These are phyloP conservation scores for Aspergillus felis DNA, from an alignment of 2,329 filamentous ascomycete species.

Conservation along the genomic window DNA sequence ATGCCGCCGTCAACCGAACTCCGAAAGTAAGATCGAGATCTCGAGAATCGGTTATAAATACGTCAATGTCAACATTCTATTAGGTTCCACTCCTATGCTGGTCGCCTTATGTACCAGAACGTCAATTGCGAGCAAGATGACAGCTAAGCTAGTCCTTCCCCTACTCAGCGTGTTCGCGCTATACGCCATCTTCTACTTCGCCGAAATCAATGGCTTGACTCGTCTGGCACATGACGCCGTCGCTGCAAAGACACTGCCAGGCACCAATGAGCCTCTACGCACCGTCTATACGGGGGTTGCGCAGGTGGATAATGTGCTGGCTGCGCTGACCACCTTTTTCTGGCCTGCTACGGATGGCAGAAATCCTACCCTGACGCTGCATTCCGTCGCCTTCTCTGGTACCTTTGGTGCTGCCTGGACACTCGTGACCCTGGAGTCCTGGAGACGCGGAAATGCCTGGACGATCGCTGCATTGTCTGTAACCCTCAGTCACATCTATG, in stretches of 20 bases:
- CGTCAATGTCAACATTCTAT: background rate
- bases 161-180: slow-evolving; percentile 28
- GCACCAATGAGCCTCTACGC: slow-evolving; percentile 24
- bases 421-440: slow-evolving; percentile 43
- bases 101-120: background rate
- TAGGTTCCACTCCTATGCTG: background rate
- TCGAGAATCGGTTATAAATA: background rate
- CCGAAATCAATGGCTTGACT: slow-evolving; percentile 28
- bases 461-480: slow-evolving; percentile 42
- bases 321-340: slow-evolving; percentile 36
- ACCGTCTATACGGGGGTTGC: slow-evolving; percentile 33
- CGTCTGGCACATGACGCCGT: slow-evolving; percentile 16
- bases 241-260: slow-evolving; percentile 23
- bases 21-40: background rate
- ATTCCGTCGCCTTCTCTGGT: slow-evolving; percentile 38
- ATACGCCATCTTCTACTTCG: slow-evolving; percentile 34
- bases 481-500: slow-evolving; percentile 1
- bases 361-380: slow-evolving; percentile 31
- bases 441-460: slow-evolving; percentile 42
- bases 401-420: slow-evolving; percentile 42
- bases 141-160: slow-evolving; percentile 25
- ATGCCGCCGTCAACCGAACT: background rate
- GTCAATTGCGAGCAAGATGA: slow-evolving; percentile 6
- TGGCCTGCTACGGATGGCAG: slow-evolving; percentile 38
- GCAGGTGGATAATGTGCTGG: slow-evolving; percentile 29